Percentiles rank a stretch among this genome's conserved stretches.
phyloP scores from a whole-genome alignment of 345 rosid genomes.

The Anastatica hierochuntica region DNA sequence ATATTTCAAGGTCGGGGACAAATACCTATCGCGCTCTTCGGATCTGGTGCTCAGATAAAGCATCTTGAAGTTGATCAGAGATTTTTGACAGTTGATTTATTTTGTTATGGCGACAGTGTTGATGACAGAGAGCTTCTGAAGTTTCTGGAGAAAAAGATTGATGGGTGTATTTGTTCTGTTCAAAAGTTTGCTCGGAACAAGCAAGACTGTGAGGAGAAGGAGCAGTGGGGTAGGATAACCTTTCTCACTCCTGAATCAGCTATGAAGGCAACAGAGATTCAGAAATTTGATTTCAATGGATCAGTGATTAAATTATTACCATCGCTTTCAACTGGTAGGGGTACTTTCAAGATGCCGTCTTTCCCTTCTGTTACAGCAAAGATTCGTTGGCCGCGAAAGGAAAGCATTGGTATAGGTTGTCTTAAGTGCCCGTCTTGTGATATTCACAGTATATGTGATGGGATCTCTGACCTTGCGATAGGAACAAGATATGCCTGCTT shows the following conservation, averaged over 20 bases:
- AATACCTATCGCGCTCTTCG: slow-evolving; percentile 61
- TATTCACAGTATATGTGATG: slow-evolving; percentile 29
- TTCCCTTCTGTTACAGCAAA: slow-evolving; percentile 68
- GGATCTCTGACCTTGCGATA: slow-evolving; percentile 35
- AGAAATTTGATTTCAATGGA: slow-evolving; percentile 45
- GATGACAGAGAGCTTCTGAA: slow-evolving; percentile 63
- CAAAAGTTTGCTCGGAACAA: slow-evolving; percentile 35
- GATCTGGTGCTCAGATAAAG: slow-evolving; percentile 81
- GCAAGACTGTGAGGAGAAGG: slow-evolving; percentile 43
- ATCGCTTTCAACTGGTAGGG: slow-evolving; percentile 36
- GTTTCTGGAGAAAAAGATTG: slow-evolving; percentile 48
- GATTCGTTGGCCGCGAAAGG: slow-evolving; percentile 62
- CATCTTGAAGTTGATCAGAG: slow-evolving; percentile 75
- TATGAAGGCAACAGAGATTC: slow-evolving; percentile 47
- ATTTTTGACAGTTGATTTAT: slow-evolving; percentile 52
- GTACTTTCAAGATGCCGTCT: slow-evolving; percentile 37
- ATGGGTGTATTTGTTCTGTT: slow-evolving; percentile 50
- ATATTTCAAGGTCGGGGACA: slow-evolving; percentile 48
- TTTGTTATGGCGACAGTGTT: slow-evolving; percentile 33
- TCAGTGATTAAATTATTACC: slow-evolving; percentile 46
- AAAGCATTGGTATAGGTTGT: slow-evolving; percentile 41
- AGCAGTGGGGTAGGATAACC: slow-evolving; percentile 77
- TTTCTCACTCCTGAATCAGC: slow-evolving; percentile 74
- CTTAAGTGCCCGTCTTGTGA: slow-evolving; percentile 40
- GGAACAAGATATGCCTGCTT: slow-evolving; percentile 36